Evolutionary conservation across 768 basidiomycete genomes (phyloP).

Genomic region (Trametes cubensis): DNA sequence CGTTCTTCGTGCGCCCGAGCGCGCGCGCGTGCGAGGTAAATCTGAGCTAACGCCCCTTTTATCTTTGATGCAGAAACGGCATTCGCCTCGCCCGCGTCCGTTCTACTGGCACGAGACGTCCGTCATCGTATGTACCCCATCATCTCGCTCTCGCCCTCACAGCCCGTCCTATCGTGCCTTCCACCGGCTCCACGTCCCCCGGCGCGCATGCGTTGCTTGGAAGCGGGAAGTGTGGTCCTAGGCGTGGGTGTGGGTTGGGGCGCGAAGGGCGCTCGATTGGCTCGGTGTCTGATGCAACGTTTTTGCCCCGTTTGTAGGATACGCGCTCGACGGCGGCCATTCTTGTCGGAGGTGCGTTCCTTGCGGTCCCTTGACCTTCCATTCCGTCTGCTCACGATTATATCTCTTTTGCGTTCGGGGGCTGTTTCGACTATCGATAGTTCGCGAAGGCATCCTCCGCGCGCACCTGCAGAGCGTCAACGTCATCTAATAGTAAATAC

Average conservation of each 20-base stretch:
- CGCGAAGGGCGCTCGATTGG: too few relatives aligned
- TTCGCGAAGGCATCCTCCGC: conserved; percentile 46
- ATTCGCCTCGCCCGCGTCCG: conserved; percentile 57
- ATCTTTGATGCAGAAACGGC: conserved; percentile 45
- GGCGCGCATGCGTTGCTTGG: too few relatives aligned
- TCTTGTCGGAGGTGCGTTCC: conserved; percentile 36
- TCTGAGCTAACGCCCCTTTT: neutral
- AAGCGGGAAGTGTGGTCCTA: too few relatives aligned
- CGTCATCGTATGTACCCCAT: conserved; percentile 55
- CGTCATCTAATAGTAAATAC: conserved; percentile 33
- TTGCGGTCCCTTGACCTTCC: neutral
- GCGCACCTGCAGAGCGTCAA: conserved; percentile 38
- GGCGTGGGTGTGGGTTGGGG: too few relatives aligned
- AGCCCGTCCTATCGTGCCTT: neutral
- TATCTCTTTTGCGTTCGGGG: too few relatives aligned
- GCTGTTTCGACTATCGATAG: conserved; percentile 27
- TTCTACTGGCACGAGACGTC: conserved; percentile 75
- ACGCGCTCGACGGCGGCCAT: conserved; percentile 42
- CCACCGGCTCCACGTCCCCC: too few relatives aligned
- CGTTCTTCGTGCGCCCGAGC: neutral
- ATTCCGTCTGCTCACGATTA: neutral
- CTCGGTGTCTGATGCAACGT: too few relatives aligned
- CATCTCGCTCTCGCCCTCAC: neutral
- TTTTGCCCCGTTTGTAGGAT: conserved; percentile 32
- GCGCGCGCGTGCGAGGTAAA: neutral